phyloP scores from a whole-genome alignment of 768 basidiomycete species.

The Erythrobasidium yunnanense region DNA sequence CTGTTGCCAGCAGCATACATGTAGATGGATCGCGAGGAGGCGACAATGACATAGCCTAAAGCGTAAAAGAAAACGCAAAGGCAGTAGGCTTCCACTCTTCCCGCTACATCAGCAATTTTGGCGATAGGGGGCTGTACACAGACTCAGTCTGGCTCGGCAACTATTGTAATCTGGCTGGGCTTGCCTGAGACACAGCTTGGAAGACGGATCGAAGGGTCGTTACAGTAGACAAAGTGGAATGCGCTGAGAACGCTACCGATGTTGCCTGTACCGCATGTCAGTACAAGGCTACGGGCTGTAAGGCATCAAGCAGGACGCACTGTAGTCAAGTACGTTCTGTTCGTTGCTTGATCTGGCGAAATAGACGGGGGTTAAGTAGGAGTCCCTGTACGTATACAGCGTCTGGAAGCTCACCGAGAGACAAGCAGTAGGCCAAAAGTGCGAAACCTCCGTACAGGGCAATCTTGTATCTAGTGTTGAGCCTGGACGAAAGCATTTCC shows the following conservation, averaged over 20 bases:
- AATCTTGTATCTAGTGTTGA: slow-evolving; percentile 34
- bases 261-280: too few relatives aligned
- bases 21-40: slow-evolving; percentile 33
- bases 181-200: slow-evolving; percentile 40
- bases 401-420: slow-evolving; percentile 34
- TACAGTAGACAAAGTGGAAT: slow-evolving; percentile 40
- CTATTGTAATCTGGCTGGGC: too few relatives aligned
- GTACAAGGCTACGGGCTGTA: too few relatives aligned
- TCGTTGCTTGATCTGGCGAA: slow-evolving; percentile 37
- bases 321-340: slow-evolving; percentile 34
- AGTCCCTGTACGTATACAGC: background rate
- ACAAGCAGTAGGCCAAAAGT: slow-evolving; percentile 38
- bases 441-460: slow-evolving; percentile 38
- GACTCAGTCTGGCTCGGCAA: too few relatives aligned
- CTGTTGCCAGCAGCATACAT: slow-evolving; percentile 30
- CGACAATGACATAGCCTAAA: slow-evolving; percentile 38
- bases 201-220: slow-evolving; percentile 38
- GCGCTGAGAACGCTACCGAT: slow-evolving; percentile 36
- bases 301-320: too few relatives aligned
- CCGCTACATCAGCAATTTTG: slow-evolving; percentile 39
- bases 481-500: slow-evolving; percentile 35
- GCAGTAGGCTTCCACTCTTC: slow-evolving; percentile 39
- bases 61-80: slow-evolving; percentile 40
- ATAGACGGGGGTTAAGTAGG: background rate
- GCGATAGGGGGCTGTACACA: slow-evolving; percentile 41